These are phyloP conservation scores for Phytopythium boreale DNA, from an alignment of 352 stramenopile genomes.

Conservation along the genomic window DNA sequence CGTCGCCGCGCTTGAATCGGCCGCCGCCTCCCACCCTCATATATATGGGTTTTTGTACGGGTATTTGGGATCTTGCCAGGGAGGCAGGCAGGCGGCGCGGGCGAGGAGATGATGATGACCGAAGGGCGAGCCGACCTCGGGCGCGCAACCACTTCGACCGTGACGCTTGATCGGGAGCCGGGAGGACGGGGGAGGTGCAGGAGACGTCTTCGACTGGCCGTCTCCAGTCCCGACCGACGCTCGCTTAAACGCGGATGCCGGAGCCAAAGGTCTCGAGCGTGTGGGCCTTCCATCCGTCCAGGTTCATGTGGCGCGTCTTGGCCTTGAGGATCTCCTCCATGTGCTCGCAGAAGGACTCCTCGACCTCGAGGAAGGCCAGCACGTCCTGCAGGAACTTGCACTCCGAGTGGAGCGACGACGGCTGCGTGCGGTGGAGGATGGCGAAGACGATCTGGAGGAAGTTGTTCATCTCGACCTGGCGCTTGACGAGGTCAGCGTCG, in stretches of 20 bases:
- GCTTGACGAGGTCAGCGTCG: conserved; percentile 47
- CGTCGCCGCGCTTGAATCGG: neutral
- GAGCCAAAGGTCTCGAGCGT: conserved; percentile 74
- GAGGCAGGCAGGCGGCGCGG: neutral
- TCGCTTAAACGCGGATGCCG: conserved; percentile 53
- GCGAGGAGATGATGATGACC: conserved; percentile 14
- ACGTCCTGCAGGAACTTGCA: conserved; percentile 83
- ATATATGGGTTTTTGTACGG: neutral
- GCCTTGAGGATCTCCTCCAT: conserved; percentile 60
- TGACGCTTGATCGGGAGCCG: conserved; percentile 15
- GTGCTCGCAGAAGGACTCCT: conserved; percentile 68
- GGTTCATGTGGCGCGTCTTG: conserved; percentile 64
- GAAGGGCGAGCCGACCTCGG: neutral
- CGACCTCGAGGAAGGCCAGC: conserved; percentile 73
- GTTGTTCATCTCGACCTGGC: conserved; percentile 79
- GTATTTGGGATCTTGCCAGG: neutral
- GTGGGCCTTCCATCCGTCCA: conserved; percentile 77
- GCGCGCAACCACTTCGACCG: conserved; percentile 29
- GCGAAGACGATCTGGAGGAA: conserved; percentile 81
- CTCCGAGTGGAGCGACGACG: conserved; percentile 55
- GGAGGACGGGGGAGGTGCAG: neutral
- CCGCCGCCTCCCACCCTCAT: neutral
- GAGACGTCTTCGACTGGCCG: neutral
- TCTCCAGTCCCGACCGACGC: neutral
- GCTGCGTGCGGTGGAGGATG: conserved; percentile 76